Base-by-base conservation (phyloP, 2,329 filamentous ascomycete species). In the Colletotrichum godetiae region DNA sequence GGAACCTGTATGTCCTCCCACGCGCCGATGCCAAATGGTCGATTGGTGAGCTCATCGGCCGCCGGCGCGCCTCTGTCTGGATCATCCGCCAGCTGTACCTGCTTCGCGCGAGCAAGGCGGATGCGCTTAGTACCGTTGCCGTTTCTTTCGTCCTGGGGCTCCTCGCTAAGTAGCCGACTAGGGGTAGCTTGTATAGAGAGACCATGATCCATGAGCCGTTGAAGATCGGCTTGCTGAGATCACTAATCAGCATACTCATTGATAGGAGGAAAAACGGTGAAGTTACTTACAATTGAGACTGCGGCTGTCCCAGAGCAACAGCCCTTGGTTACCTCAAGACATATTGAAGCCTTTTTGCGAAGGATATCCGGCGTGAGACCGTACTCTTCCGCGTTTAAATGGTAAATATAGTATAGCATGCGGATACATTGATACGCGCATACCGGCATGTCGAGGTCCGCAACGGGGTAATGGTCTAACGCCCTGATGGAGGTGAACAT, bases 361-460 rank as follows among this genome's bases (percentile, higher is more conserved):
- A 89, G 85, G 19, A 82, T 81, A 13, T 88, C 87, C 4, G 82
- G 77, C 1, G 83, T 84, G 19, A 89, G 79, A 1, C 84, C 83
- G 56, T 86, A 81, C 60, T 87, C 85, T 3, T 79, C 80, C 1
- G 80, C 82, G 57, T 83, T 83, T 24, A 83, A 85, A 66, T 88
- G 86, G 63, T 87, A 84, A 2, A 85, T 84, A 74, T 89, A 88
- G 42, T 86, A 87, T 64, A 90, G 79, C 77, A 89, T 85, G 33
- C 87, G 84, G 11, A 86, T 85, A 65, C 88, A 90, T 75, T 90
- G 88, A 68, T 89, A 89, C 1, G 88, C 86, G 73, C 88, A 90
- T 4, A 87, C 84, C 8, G 88, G 86, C 49, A 90, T 82, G 69
- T 90, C 88, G 22, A 90, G 78, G 74, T 90, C 88, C 0, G 87